Percentiles rank a stretch among this genome's conserved stretches.
Evolutionary conservation across 2,329 filamentous ascomycete genomes (phyloP).

Genomic region (Coniosporium uncinatum): DNA sequence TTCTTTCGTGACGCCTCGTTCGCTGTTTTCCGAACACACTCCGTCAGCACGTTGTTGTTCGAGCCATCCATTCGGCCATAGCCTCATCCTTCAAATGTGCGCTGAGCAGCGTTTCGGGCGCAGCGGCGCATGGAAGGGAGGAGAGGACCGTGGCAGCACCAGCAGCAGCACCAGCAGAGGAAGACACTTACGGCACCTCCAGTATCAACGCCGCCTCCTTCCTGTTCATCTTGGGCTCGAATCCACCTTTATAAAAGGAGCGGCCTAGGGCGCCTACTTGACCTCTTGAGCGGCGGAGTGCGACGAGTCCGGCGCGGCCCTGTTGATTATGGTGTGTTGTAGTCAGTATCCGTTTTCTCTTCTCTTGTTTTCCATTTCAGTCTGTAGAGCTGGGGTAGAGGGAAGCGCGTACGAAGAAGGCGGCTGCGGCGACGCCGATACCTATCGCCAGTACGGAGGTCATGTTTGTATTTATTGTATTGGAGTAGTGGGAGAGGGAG

Average conservation of each 20-base stretch:
- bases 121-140: too few relatives aligned
- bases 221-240: conserved; percentile 90
- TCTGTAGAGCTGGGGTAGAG: too few relatives aligned
- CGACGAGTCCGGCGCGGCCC: conserved; percentile 91
- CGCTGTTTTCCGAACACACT: conserved; percentile 57
- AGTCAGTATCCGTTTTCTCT: too few relatives aligned
- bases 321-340: too few relatives aligned
- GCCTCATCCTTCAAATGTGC: too few relatives aligned
- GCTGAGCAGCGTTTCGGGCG: neutral
- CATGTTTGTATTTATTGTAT: too few relatives aligned
- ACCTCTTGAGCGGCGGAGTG: conserved; percentile 76
- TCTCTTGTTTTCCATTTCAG: too few relatives aligned
- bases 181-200: conserved; percentile 67
- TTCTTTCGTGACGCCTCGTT: conserved; percentile 83
- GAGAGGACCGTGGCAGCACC: too few relatives aligned
- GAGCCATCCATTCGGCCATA: too few relatives aligned
- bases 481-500: too few relatives aligned
- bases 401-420: conserved; percentile 50
- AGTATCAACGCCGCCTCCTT: conserved; percentile 89
- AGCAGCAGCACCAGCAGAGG: too few relatives aligned
- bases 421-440: conserved; percentile 56
- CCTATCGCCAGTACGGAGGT: conserved; percentile 44
- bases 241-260: conserved; percentile 98
- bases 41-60: neutral
- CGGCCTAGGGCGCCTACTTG: conserved; percentile 74